Conservation (phyloP, 768 basidiomycete genomes). For the Leccinum pellstonianum region DNA sequence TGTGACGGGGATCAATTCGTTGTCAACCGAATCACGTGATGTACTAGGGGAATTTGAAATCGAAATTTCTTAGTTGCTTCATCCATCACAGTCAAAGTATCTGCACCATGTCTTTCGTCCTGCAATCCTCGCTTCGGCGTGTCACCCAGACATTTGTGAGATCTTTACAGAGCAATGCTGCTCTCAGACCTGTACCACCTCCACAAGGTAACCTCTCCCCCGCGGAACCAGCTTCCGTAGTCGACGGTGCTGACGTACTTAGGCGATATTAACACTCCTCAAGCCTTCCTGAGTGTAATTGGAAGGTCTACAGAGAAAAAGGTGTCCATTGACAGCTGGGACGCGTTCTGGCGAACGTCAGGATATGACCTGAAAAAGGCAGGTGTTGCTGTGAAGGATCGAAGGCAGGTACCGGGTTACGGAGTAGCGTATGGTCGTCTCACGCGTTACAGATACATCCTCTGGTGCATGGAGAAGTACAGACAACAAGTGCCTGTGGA, state of each 20-base stretch:
- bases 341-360: slow-evolving; percentile 63
- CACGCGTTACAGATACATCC: slow-evolving; percentile 58
- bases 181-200: slow-evolving; percentile 20
- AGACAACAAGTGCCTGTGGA: slow-evolving; percentile 52
- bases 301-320: slow-evolving; percentile 69
- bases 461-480: slow-evolving; percentile 86
- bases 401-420: slow-evolving; percentile 51
- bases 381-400: slow-evolving; percentile 64
- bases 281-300: slow-evolving; percentile 70
- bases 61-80: slow-evolving; percentile 2
- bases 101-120: slow-evolving; percentile 22
- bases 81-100: neutral
- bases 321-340: slow-evolving; percentile 64
- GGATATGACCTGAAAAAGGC: slow-evolving; percentile 60
- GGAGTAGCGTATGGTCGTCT: slow-evolving; percentile 2
- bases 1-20: neutral
- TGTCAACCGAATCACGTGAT: slow-evolving; percentile 19
- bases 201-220: slow-evolving; percentile 22
- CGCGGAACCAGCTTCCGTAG: neutral
- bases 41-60: slow-evolving; percentile 1
- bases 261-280: slow-evolving; percentile 56
- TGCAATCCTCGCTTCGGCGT: slow-evolving; percentile 22
- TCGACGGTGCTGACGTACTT: slow-evolving; percentile 10
- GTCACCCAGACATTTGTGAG: slow-evolving; percentile 23
- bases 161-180: slow-evolving; percentile 33